Evolutionary conservation across 2,329 filamentous ascomycete species (phyloP), one percentile per base, ranked within the genome.

Genomic region (Ceratocystis harringtonii): DNA sequence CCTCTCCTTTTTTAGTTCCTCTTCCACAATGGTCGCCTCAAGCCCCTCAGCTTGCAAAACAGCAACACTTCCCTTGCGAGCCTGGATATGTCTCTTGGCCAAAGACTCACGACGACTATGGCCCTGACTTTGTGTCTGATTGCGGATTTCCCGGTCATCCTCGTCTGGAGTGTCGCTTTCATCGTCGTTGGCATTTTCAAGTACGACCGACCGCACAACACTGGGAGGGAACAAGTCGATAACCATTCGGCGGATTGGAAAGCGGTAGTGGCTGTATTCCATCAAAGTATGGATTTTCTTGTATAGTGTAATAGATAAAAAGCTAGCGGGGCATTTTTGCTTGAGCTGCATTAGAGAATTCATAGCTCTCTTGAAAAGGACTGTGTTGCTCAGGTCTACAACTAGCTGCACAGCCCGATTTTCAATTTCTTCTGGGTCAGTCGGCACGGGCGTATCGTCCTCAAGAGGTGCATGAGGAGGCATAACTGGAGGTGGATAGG

Each of bases 181-280:
- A 63, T 88, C 86, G 22, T 89, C 87, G 8, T 76, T 76, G 17
- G 55, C 45, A 36, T 62, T 65, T 22, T 88, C 87, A 66, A 95
- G 85, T 12, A 99, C 88, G 68, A 96, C 89, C 69, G 84, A 84
- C 69, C 91, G 81, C 75, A 97, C 80, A 55, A 97, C 89, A 67
- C 84, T 86, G 75, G 92, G 94, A 72, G 97, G 92, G 71, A 99
- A 99, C 25, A 99, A 77, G 72, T 97, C 94, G 67, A 97, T 86
- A 44, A 96, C 88, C 76, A 96, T 92, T 58, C 92, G 86, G 68
- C 92, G 87, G 32, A 95, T 88, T 1, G 87, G 87, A 1, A 99
- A 81, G 25, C 91, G 84, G 75, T 94, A 97, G 72, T 95, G 90
- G 71, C 96, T 92, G 70, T 84, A 86, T 74, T 96, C 91, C 67